Base-by-base conservation (phyloP, 140 eudicot species). In the Ambrosia hybrid region DNA sequence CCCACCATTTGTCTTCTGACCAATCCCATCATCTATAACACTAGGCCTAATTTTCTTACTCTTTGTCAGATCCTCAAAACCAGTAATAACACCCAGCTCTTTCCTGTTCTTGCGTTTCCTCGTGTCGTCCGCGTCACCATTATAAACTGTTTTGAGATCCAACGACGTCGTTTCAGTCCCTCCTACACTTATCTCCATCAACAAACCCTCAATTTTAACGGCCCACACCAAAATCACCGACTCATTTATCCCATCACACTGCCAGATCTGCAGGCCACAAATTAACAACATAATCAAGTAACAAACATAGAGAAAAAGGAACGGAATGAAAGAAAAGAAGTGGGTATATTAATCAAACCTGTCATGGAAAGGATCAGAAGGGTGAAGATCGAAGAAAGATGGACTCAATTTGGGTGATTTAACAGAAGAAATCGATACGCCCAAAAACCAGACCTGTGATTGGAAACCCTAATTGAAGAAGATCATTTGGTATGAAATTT, bases 121-220 rank as follows among this genome's bases (percentile, higher is more conserved):
- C 14, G 70, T 76, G 66, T 79, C 83, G 21, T 57, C 67, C 11
- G 7, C 70, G 61, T 52, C 81, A 73, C 84, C 82, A 75, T 78
- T 74, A 46, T 75, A 87, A 51, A 82, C 51, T 57, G 84, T 82
- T 77, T 84, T 79, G 52, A 85, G 73, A 79, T 83, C 96, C 85
- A 85, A 80, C 16, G 83, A 77, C 76, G 76, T 81, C 9, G 82
- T 68, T 67, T 83, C 84, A 73, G 81, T 87, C 30, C 76, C 77
- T 71, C 72, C 85, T 82, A 43, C 75, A 52, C 91, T 86, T 68
- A 60, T 75, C 92, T 93, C 98, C 98, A 93, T 93, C 85, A 82
- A 88, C 88, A 83, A 81, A 14, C 59, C 70, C 81, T 82, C 73
- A 49, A 76, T 58, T 79, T 83, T 64, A 74, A 82, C 86, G 68